phyloP scores from a whole-genome alignment of 768 basidiomycete species.

The Kwoniella heveanensis region DNA sequence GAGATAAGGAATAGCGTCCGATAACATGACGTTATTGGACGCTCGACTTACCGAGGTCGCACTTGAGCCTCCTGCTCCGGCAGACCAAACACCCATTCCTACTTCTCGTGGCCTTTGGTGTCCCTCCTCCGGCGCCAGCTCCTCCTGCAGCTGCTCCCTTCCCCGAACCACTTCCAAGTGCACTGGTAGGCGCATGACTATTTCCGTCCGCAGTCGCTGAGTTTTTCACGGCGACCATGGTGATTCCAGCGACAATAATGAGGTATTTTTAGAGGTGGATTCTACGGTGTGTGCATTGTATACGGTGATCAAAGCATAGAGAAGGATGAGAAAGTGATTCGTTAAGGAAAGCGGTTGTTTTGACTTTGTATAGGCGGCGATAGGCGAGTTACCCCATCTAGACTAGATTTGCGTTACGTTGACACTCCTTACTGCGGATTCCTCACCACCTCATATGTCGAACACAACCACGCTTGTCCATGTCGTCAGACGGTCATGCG shows the following conservation, averaged over 20 bases:
- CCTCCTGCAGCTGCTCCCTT: background rate
- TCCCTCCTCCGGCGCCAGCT: background rate
- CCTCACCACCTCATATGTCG: too few relatives aligned
- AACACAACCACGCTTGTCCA: too few relatives aligned
- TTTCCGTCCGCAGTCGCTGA: background rate
- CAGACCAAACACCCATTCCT: slow-evolving; percentile 24
- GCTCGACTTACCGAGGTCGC: slow-evolving; percentile 23
- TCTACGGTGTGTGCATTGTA: too few relatives aligned
- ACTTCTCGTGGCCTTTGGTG: slow-evolving; percentile 11
- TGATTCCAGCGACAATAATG: background rate
- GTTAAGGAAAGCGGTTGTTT: background rate
- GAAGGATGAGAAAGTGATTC: background rate
- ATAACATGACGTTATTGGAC: background rate
- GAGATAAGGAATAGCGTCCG: background rate
- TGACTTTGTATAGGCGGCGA: background rate
- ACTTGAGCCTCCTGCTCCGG: slow-evolving; percentile 19
- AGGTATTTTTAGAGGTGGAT: background rate
- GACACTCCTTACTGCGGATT: background rate
- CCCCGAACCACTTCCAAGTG: background rate
- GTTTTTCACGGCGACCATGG: background rate
- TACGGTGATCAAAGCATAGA: background rate
- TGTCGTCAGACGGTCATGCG: too few relatives aligned
- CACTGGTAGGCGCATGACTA: background rate
- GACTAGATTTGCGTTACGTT: background rate
- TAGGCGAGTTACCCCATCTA: background rate